Conservation (phyloP, 352 stramenopile genomes). For the Thalassiosira ordinaria region DNA sequence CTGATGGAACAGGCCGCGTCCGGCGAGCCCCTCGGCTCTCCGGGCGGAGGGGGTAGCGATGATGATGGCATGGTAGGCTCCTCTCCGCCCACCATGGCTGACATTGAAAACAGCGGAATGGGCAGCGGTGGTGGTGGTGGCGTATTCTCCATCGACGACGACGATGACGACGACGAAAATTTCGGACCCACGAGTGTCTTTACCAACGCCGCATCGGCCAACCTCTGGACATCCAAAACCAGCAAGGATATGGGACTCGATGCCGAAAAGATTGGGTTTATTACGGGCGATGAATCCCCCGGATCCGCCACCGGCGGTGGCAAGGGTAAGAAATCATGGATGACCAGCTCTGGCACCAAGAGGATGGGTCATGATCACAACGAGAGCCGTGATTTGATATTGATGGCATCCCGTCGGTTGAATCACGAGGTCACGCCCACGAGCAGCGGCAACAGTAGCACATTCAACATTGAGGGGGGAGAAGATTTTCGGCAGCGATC, state of each 20-base stretch:
- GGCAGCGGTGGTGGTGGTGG: too few relatives aligned
- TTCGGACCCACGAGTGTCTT: not conserved
- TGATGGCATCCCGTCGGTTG: conserved; percentile 26
- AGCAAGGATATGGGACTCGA: not conserved
- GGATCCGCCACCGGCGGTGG: not conserved
- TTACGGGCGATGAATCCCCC: not conserved
- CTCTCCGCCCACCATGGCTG: conserved; percentile 7
- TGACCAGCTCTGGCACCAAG: not conserved
- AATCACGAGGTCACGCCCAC: not conserved
- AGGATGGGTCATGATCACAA: conserved; percentile 7
- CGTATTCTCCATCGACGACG: conserved; percentile 16
- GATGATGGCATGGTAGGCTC: not conserved
- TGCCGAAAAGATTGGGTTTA: not conserved
- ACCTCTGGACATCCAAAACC: not conserved
- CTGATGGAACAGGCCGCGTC: conserved; percentile 59
- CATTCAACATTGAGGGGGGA: too few relatives aligned
- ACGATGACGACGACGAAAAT: conserved; percentile 23
- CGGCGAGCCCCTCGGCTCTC: conserved; percentile 11
- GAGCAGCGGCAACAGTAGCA: conserved; percentile 12
- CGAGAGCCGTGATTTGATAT: conserved; percentile 41
- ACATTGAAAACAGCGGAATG: conserved; percentile 4
- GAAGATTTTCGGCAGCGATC: conserved; percentile 4
- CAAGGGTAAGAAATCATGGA: not conserved
- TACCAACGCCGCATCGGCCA: not conserved
- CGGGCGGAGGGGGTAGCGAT: not conserved